Conservation (phyloP, 2,329 filamentous ascomycete species). For the Fonsecaea monophora region DNA sequence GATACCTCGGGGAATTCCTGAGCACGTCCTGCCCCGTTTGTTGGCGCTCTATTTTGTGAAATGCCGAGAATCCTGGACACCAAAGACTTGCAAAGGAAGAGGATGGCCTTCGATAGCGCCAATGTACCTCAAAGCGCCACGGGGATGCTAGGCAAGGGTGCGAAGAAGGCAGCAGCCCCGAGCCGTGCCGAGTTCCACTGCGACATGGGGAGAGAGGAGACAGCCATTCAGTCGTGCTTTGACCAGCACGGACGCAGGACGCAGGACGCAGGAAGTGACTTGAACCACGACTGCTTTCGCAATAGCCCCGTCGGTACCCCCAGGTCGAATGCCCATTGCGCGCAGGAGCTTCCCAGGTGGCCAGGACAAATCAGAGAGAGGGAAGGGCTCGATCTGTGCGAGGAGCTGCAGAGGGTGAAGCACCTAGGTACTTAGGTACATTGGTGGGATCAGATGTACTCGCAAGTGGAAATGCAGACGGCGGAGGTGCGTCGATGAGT, state of each 20-base stretch:
- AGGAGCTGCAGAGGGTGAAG: background rate
- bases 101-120: background rate
- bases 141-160: background rate
- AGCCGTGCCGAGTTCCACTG: slow-evolving; percentile 24
- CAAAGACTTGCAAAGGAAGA: background rate
- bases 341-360: background rate
- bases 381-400: background rate
- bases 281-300: background rate
- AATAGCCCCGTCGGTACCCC: background rate
- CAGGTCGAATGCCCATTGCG: background rate
- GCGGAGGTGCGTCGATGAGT: background rate
- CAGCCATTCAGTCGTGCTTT: background rate
- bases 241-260: background rate
- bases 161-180: slow-evolving; percentile 31
- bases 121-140: background rate
- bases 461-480: background rate
- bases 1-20: slow-evolving; percentile 9
- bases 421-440: slow-evolving; percentile 1
- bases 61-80: background rate
- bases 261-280: background rate
- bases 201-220: background rate
- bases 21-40: slow-evolving; percentile 1
- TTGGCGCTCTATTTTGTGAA: background rate
- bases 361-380: background rate
- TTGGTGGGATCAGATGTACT: slow-evolving; percentile 19